Percentiles rank a stretch among this genome's conserved stretches.
Evolutionary conservation across 73 alveolate species (phyloP).

Genomic region (Stentor coeruleus): DNA sequence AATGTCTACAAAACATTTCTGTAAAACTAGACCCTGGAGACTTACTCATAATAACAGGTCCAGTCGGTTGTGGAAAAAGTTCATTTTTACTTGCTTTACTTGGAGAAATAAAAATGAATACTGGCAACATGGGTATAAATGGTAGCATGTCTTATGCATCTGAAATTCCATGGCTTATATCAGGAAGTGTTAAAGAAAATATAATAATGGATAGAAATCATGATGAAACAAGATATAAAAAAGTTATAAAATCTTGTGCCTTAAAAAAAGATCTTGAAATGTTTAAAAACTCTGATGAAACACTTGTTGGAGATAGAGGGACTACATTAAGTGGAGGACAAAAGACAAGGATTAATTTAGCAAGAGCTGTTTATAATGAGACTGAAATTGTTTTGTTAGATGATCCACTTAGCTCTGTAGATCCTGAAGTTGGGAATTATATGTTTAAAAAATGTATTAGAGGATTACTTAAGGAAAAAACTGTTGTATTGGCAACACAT

Average conservation of each 20-base stretch:
- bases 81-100: neutral
- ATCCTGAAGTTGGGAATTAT: conserved; percentile 33
- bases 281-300: conserved; percentile 39
- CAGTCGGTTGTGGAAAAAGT: conserved; percentile 28
- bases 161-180: conserved; percentile 42
- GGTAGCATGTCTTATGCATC: neutral
- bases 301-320: conserved; percentile 67
- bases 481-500: conserved; percentile 37
- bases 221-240: conserved; percentile 51
- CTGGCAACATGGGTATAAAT: neutral
- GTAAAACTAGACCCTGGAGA: conserved; percentile 15
- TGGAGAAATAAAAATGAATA: neutral
- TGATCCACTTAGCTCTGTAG: conserved; percentile 71
- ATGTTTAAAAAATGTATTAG: conserved; percentile 19
- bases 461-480: conserved; percentile 25
- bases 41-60: conserved; percentile 4
- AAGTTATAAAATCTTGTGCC: conserved; percentile 49
- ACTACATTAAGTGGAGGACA: conserved; percentile 66
- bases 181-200: conserved; percentile 45
- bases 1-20: neutral
- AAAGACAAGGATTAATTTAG: conserved; percentile 70
- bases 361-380: conserved; percentile 87
- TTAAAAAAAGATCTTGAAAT: conserved; percentile 45
- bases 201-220: conserved; percentile 47
- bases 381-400: conserved; percentile 65